Base-by-base conservation (phyloP, 805 yeast species). In the Suhomyces kilbournensis region DNA sequence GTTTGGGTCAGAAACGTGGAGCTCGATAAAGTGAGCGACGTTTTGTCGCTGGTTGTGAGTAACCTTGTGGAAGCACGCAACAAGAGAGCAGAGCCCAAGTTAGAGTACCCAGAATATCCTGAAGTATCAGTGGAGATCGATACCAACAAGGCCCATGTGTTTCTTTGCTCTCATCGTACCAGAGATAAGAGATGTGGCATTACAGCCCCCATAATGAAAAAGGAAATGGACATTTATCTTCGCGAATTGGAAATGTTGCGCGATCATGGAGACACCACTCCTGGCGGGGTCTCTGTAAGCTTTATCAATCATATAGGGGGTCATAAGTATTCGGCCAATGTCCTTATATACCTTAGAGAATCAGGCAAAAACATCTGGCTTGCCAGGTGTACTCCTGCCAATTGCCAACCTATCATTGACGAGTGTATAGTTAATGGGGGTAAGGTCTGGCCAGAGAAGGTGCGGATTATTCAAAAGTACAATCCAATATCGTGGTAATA, bases 181-280 rank as follows among this genome's bases (percentile, higher is more conserved):
- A 84, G 98, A 67, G 99, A 93, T 66, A 92, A 90, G 67, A 76
- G 93, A 55, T 93, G 99, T 70, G 97, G 97, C 47, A 76, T 90
- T 46, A 90, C 97, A 1, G 98, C 98, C 0, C 97, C 97, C 12
- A 79, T 90, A 35, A 79, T 93, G 85, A 86, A 84, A 64, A 85
- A 82, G 58, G 90, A 88, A 55, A 81, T 93, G 67, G 96, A 90
- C 45, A 65, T 78, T 7, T 81, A 86, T 58, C 73, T 93, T 43
- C 75, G 96, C 53, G 89, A 88, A 4, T 73, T 80, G 34, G 96
- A 84, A 3, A 71, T 88, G 15, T 81, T 82, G 59, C 78, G 98
- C 61, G 97, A 93, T 67, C 66, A 72, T 28, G 86, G 88, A 10
- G 97, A 92, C 66, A 78, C 76, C 47, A 78, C 91, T 50, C 83